Percentiles rank a stretch among this genome's conserved stretches.
These are phyloP conservation scores for Xerocomellus amylosporus DNA, from an alignment of 768 basidiomycete species.

Conservation along the genomic window DNA sequence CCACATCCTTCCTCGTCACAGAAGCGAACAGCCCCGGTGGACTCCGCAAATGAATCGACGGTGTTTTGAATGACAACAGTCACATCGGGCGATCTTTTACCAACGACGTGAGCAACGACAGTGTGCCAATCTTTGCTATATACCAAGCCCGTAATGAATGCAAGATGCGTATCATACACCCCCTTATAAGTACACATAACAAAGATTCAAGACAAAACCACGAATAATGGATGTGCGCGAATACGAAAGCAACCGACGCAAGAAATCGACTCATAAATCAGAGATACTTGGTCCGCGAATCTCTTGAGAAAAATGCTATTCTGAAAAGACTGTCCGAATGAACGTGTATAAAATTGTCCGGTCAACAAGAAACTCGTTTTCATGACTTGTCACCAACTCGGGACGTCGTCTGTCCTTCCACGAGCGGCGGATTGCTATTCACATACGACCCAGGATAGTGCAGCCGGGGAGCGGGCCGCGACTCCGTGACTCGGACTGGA, in stretches of 20 bases:
- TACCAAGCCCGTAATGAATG: constrained; percentile 5
- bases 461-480: constrained; percentile 18
- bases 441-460: constrained; percentile 24
- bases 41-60: constrained; percentile 28
- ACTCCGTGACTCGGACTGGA: constrained; percentile 22
- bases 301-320: constrained; percentile 10
- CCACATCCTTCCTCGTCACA: constrained; percentile 2
- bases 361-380: constrained; percentile 10
- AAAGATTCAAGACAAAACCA: constrained; percentile 15
- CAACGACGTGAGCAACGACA: neutral
- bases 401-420: constrained; percentile 12
- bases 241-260: constrained; percentile 26
- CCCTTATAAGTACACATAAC: constrained; percentile 32
- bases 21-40: constrained; percentile 1
- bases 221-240: constrained; percentile 11
- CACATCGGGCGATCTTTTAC: constrained; percentile 29
- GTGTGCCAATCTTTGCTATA: constrained; percentile 4
- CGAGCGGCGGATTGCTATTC: constrained; percentile 9
- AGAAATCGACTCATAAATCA: constrained; percentile 32
- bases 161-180: constrained; percentile 24
- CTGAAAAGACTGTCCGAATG: neutral
- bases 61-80: constrained; percentile 42
- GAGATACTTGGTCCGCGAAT: constrained; percentile 26
- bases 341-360: constrained; percentile 15
- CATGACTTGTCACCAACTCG: constrained; percentile 26